phyloP scores from a whole-genome alignment of 2,329 filamentous ascomycete genomes.

The Microdochium paspali region DNA sequence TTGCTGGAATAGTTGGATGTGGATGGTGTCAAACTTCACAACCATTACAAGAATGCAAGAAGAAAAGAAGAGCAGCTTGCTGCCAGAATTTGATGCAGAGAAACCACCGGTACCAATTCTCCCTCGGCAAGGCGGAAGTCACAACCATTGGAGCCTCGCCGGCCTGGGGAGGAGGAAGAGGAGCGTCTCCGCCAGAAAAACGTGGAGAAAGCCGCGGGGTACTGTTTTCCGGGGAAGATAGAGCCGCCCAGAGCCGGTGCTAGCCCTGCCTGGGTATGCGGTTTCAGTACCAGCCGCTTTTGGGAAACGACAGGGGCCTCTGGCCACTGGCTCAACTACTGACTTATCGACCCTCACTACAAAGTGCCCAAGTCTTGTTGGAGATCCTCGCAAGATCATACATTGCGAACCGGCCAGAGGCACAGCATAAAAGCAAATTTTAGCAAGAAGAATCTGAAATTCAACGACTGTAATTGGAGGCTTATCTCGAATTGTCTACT shows the following conservation, averaged over 20 bases:
- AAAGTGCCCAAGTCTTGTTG: neutral
- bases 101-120: neutral
- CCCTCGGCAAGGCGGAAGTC: neutral
- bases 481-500: neutral
- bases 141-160: neutral
- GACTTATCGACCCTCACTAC: neutral
- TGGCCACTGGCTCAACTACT: neutral
- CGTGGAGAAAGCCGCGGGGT: constrained; percentile 3
- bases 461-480: neutral
- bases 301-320: too few species aligned
- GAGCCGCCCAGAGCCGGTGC: constrained; percentile 9
- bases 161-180: neutral
- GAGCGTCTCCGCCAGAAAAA: neutral
- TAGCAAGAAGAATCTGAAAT: neutral
- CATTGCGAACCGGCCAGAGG: too few species aligned
- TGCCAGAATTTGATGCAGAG: neutral
- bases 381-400: neutral
- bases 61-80: too few species aligned
- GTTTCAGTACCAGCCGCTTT: neutral
- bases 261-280: too few species aligned
- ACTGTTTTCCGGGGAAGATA: constrained; percentile 3
- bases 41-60: too few species aligned
- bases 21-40: too few species aligned
- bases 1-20: too few species aligned
- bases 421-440: too few species aligned